Evolutionary conservation across 2,329 filamentous ascomycete genomes (phyloP).

Genomic region (Arthrobotrys pseudoclavata): DNA sequence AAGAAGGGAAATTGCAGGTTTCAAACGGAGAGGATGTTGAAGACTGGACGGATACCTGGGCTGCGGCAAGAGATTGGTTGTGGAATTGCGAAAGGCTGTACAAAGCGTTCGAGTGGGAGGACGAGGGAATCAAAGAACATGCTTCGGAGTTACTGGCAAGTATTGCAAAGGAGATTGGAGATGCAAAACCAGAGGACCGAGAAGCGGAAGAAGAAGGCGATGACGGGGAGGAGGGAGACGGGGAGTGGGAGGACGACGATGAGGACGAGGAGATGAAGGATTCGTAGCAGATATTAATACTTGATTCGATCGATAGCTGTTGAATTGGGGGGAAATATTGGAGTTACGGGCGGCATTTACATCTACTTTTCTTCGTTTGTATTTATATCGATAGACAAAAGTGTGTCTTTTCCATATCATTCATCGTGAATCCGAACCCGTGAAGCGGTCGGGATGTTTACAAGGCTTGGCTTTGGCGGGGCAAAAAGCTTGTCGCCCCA

Average conservation of each 20-base stretch:
- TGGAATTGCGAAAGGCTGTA: slow-evolving; percentile 72
- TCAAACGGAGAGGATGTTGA: slow-evolving; percentile 67
- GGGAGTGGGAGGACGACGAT: slow-evolving; percentile 66
- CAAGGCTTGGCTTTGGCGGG: slow-evolving; percentile 33
- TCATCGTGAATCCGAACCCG: not conserved
- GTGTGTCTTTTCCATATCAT: not conserved
- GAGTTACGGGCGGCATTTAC: slow-evolving; percentile 14
- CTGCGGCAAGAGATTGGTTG: slow-evolving; percentile 63
- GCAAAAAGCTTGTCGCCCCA: slow-evolving; percentile 56
- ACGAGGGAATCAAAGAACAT: slow-evolving; percentile 81
- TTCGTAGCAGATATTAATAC: slow-evolving; percentile 65
- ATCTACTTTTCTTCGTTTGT: not conserved
- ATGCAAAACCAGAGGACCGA: slow-evolving; percentile 71
- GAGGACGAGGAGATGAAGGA: slow-evolving; percentile 72
- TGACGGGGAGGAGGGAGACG: slow-evolving; percentile 69
- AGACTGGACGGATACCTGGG: slow-evolving; percentile 63
- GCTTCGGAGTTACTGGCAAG: slow-evolving; percentile 77
- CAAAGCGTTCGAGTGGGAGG: slow-evolving; percentile 83
- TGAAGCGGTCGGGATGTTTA: no score
- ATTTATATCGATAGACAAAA: slow-evolving; percentile 24
- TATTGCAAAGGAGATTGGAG: slow-evolving; percentile 76
- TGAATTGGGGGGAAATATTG: slow-evolving; percentile 10
- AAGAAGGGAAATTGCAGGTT: slow-evolving; percentile 61
- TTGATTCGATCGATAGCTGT: not conserved
- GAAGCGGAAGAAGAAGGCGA: slow-evolving; percentile 73